These are phyloP conservation scores for Eimeria falciformis DNA, from an alignment of 169 alveolate genomes.

Conservation along the genomic window DNA sequence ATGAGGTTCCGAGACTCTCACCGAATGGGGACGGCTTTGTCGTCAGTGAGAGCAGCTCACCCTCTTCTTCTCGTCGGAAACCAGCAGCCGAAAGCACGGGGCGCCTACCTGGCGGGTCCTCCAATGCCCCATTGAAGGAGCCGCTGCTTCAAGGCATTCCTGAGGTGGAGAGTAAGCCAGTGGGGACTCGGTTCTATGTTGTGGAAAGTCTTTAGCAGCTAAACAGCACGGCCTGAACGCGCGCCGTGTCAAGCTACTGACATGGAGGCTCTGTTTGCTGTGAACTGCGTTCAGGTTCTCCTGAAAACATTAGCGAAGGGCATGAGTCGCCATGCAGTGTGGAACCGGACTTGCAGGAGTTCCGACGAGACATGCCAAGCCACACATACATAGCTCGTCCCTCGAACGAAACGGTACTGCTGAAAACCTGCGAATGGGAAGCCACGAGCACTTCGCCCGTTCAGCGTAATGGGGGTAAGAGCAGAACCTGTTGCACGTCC, in stretches of 20 bases:
- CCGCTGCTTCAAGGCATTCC: conserved; percentile 66
- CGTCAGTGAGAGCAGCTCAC: background rate
- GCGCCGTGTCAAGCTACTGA: background rate
- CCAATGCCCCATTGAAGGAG: conserved; percentile 53
- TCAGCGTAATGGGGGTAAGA: background rate
- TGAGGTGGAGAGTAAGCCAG: conserved; percentile 44
- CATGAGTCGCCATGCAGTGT: conserved; percentile 40
- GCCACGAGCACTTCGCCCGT: background rate
- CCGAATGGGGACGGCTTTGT: background rate
- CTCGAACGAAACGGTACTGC: conserved; percentile 53
- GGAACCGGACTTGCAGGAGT: background rate
- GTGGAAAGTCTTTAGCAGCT: background rate
- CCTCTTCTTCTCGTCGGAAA: background rate
- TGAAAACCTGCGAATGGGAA: conserved; percentile 34
- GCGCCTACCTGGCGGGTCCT: conserved; percentile 31
- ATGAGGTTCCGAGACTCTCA: background rate
- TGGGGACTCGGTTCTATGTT: background rate
- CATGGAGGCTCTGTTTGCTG: background rate
- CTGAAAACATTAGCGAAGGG: conserved; percentile 29
- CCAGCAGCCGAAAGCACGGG: conserved; percentile 13
- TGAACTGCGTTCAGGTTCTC: conserved; percentile 25
- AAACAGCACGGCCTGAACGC: background rate
- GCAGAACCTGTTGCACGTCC: background rate
- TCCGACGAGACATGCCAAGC: conserved; percentile 39
- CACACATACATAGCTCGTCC: conserved; percentile 72